Conservation (phyloP, 2,329 filamentous ascomycete species). For the Penicillium italicum region DNA sequence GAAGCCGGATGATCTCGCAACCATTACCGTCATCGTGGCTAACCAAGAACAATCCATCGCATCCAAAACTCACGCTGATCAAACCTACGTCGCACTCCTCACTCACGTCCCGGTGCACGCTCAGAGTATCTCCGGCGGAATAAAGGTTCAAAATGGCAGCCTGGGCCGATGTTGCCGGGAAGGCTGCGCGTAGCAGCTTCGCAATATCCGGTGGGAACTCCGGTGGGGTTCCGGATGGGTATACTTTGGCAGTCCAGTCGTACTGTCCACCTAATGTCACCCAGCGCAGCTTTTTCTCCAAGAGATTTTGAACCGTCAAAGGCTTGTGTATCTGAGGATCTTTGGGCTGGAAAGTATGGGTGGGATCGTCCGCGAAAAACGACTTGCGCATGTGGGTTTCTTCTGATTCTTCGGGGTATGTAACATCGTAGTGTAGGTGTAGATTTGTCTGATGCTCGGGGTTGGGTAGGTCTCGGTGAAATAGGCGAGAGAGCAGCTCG, state of each 20-base stretch:
- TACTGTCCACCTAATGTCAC: slow-evolving; percentile 93
- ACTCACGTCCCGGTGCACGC: slow-evolving; percentile 89
- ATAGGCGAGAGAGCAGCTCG: slow-evolving; percentile 65
- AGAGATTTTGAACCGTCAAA: slow-evolving; percentile 64
- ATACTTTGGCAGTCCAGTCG: slow-evolving; percentile 86
- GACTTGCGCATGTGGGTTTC: slow-evolving; percentile 27
- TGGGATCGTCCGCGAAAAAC: slow-evolving; percentile 54
- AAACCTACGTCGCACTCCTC: slow-evolving; percentile 75
- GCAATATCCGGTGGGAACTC: slow-evolving; percentile 72
- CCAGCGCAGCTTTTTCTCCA: slow-evolving; percentile 84
- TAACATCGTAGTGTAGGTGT: slow-evolving; percentile 73
- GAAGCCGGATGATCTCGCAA: slow-evolving; percentile 58
- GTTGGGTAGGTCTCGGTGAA: slow-evolving; percentile 74
- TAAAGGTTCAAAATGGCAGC: slow-evolving; percentile 95
- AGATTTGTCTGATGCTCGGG: slow-evolving; percentile 80
- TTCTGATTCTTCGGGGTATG: slow-evolving; percentile 50
- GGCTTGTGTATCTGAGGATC: slow-evolving; percentile 71
- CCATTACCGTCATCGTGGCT: slow-evolving; percentile 56
- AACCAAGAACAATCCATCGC: slow-evolving; percentile 84
- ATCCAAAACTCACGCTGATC: slow-evolving; percentile 83
- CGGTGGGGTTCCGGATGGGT: slow-evolving; percentile 66
- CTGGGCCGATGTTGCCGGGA: slow-evolving; percentile 73
- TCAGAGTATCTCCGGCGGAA: slow-evolving; percentile 82
- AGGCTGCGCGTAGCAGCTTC: slow-evolving; percentile 63
- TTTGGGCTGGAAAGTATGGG: slow-evolving; percentile 52